Percentiles rank a stretch among this genome's conserved stretches.
These are phyloP conservation scores for Lodderomyces beijingensis DNA, from an alignment of 1,139 yeast species.

Conservation along the genomic window DNA sequence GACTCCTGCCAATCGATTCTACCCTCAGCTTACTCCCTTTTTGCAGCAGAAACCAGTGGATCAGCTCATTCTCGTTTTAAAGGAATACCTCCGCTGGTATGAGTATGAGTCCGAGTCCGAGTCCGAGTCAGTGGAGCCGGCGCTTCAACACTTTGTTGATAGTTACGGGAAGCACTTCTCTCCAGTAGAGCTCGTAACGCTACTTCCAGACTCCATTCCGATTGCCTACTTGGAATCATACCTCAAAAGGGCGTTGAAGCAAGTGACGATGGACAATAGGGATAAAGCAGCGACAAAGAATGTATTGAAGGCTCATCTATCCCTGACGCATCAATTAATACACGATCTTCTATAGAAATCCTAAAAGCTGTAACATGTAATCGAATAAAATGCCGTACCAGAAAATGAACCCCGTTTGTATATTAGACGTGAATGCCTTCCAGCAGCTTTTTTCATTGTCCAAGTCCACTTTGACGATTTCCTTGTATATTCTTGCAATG, in stretches of 20 bases:
- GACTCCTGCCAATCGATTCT: too few relatives aligned
- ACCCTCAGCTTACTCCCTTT: slow-evolving; percentile 8
- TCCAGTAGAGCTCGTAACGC: slow-evolving; percentile 22
- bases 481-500: slow-evolving; percentile 59
- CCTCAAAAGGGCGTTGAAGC: slow-evolving; percentile 20
- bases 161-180: slow-evolving; percentile 21
- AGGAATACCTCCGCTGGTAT: slow-evolving; percentile 18
- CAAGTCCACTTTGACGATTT: slow-evolving; percentile 69
- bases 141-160: slow-evolving; percentile 29
- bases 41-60: background rate
- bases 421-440: slow-evolving; percentile 72
- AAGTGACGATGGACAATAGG: slow-evolving; percentile 19
- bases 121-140: slow-evolving; percentile 13
- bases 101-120: too few relatives aligned
- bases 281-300: slow-evolving; percentile 23
- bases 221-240: slow-evolving; percentile 27
- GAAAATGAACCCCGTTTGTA: slow-evolving; percentile 74
- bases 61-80: slow-evolving; percentile 14
- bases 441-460: slow-evolving; percentile 81
- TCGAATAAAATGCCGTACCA: slow-evolving; percentile 76
- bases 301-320: slow-evolving; percentile 24
- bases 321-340: slow-evolving; percentile 14
- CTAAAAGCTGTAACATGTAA: slow-evolving; percentile 51
- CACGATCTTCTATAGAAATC: slow-evolving; percentile 26
- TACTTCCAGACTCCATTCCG: slow-evolving; percentile 32